A percentile compares a stretch with the other conserved stretches of the same genome.
Conservation (phyloP, 805 yeast genomes). For the Candida ovalis region DNA sequence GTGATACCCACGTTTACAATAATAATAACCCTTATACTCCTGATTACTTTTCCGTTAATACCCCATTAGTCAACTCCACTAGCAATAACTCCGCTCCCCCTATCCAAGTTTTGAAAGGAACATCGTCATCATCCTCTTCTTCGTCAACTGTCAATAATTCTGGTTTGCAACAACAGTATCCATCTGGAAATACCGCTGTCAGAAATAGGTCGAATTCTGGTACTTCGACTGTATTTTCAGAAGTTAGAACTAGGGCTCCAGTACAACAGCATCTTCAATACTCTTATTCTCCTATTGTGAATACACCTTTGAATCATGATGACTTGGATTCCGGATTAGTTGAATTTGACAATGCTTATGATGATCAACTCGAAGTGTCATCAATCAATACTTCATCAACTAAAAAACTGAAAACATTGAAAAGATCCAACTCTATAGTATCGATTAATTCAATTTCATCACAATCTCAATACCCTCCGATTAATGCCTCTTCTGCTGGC, state of each 20-base stretch:
- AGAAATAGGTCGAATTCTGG: slow-evolving; percentile 21
- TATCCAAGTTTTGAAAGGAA: no score
- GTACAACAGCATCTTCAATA: slow-evolving; percentile 1
- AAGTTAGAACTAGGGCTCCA: slow-evolving; percentile 2
- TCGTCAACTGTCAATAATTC: slow-evolving; percentile 1
- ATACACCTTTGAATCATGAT: slow-evolving; percentile 17
- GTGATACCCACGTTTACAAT: neutral
- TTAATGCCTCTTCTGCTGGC: neutral
- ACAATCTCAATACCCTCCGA: slow-evolving; percentile 18
- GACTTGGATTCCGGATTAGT: slow-evolving; percentile 10
- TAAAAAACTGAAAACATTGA: slow-evolving; percentile 25
- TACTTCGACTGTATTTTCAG: slow-evolving; percentile 10
- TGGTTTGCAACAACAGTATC: neutral
- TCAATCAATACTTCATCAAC: slow-evolving; percentile 26
- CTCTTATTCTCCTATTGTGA: slow-evolving; percentile 16
- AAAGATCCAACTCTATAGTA: slow-evolving; percentile 27
- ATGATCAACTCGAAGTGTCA: slow-evolving; percentile 20
- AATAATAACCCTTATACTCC: neutral
- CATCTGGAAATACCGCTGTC: neutral
- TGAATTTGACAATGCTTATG: slow-evolving; percentile 7
- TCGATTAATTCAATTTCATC: slow-evolving; percentile 24
- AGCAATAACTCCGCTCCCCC: neutral
- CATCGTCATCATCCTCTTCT: neutral
- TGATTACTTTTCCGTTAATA: neutral
- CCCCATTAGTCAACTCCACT: neutral